phyloP scores from a whole-genome alignment of 1,284 basidiomycete species.

The Polyporus tsugae region DNA sequence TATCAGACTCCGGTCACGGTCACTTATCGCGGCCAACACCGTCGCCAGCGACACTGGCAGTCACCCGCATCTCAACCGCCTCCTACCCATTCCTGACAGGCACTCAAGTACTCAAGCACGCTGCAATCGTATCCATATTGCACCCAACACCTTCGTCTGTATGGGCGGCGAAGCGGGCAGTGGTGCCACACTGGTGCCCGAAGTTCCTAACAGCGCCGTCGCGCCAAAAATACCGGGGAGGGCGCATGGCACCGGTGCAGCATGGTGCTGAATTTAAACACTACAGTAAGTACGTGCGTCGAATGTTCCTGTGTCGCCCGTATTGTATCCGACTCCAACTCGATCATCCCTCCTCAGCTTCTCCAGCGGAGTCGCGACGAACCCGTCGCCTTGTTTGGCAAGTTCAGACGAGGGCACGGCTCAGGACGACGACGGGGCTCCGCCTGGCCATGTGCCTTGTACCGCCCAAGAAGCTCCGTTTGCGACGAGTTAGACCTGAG shows the following conservation, averaged over 20 bases:
- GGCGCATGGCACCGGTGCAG: not conserved
- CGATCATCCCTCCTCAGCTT: not conserved
- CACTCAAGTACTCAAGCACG: too few species aligned
- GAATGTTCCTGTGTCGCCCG: not conserved
- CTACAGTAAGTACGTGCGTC: not conserved
- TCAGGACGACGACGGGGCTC: not conserved
- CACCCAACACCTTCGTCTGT: not conserved
- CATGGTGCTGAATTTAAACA: not conserved
- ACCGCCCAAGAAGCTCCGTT: not conserved
- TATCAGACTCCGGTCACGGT: not conserved
- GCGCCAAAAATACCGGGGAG: not conserved
- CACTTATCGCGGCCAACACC: not conserved
- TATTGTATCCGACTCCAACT: not conserved
- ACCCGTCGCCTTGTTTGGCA: not conserved
- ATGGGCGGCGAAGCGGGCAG: not conserved
- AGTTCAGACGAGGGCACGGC: not conserved
- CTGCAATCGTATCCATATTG: too few species aligned
- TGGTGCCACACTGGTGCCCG: too few species aligned
- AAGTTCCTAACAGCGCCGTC: not conserved
- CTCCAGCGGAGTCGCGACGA: constrained; percentile 1
- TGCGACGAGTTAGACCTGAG: not conserved
- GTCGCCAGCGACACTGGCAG: too few species aligned
- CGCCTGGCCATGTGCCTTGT: not conserved
- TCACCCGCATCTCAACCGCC: not conserved
- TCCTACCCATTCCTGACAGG: not conserved